Evolutionary conservation across 768 basidiomycete genomes (phyloP).

Genomic region (Russula sp.): DNA sequence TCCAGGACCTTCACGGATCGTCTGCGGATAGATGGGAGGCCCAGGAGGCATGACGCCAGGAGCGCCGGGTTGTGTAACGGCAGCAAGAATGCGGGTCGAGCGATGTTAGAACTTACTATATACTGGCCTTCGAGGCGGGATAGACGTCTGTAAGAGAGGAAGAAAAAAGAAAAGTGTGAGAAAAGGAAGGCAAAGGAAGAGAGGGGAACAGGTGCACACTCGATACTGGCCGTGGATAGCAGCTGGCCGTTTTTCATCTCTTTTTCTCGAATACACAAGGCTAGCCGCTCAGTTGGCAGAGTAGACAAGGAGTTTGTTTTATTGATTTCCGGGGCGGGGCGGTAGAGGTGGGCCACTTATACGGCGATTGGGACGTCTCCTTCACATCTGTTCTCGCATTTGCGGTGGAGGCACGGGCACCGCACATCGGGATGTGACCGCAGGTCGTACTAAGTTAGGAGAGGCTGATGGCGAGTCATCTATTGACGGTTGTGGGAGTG

Average conservation of each 20-base stretch:
- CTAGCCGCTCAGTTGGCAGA: constrained; percentile 79
- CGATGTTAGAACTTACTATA: constrained; percentile 65
- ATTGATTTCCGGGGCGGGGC: constrained; percentile 53
- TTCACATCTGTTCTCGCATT: constrained; percentile 92
- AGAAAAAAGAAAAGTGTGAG: constrained; percentile 17
- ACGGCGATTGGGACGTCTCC: constrained; percentile 51
- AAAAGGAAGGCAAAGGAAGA: no score
- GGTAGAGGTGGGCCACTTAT: constrained; percentile 49
- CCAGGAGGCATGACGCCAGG: constrained; percentile 35
- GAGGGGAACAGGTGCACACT: no score
- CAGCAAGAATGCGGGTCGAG: constrained; percentile 74
- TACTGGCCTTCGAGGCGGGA: constrained; percentile 86
- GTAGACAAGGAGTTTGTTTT: constrained; percentile 82
- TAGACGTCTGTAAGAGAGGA: constrained; percentile 76
- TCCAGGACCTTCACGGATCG: constrained; percentile 13
- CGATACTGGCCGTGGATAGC: constrained; percentile 58
- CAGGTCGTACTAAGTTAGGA: constrained; percentile 35
- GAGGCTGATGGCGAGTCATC: constrained; percentile 32
- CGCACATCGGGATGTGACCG: constrained; percentile 79
- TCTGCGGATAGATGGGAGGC: constrained; percentile 28
- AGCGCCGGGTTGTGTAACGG: constrained; percentile 43
- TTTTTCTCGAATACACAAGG: constrained; percentile 85
- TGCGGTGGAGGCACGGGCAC: constrained; percentile 88
- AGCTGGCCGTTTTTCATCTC: constrained; percentile 75
- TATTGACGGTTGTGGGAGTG: constrained; percentile 34